Evolutionary conservation across 495 filamentous ascomycete species (phyloP), one percentile per base, ranked within the genome.

Genomic region (Aspergillus biplanus): DNA sequence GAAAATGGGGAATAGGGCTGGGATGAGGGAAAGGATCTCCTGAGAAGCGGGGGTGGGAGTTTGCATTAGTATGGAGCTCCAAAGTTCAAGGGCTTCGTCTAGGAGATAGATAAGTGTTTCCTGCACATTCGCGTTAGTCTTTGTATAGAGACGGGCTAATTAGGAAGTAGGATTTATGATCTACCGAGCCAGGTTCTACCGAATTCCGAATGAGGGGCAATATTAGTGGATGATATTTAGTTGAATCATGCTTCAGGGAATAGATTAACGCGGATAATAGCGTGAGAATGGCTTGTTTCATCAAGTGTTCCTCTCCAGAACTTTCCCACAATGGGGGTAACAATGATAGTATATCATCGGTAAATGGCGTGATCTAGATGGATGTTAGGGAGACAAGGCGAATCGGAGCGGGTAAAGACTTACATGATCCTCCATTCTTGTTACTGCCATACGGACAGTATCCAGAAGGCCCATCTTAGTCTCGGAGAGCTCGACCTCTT

Each of bases 251-350:
- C 65, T 89, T 89, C 83, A 97, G 89, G 1, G 94, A 87, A 50
- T 84, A 82, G 16, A 96, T 88, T 34, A 99, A 78, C 6, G 91
- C 87, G 1, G 89, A 82, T 27, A 97, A 84, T 37, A 97, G 86
- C 5, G 87, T 89, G n/a, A 98, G 81, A 49, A 97, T 91, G 0
- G 90, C 86, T 75, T 97, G 92, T 75, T 97, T 97, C 85, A 97
- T 89, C 52, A 93, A 80, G 74, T 93, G 88, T 71, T 95, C 88
- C 47, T 89, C 87, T 9, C 88, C 91, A 6, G 89, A 89, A 21
- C 86, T 84, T 59, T 91, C 88, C 95, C 95, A 99, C 11, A 97
- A 79, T 1, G 85, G 82, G 3, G 92, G 92, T n/a, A 98, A 80
- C 21, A 92, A 82, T 5, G 84, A 76, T 62, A 99, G 86, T 27